Base-by-base conservation (phyloP, 1,284 basidiomycete genomes). In the Puccinia coronata region DNA sequence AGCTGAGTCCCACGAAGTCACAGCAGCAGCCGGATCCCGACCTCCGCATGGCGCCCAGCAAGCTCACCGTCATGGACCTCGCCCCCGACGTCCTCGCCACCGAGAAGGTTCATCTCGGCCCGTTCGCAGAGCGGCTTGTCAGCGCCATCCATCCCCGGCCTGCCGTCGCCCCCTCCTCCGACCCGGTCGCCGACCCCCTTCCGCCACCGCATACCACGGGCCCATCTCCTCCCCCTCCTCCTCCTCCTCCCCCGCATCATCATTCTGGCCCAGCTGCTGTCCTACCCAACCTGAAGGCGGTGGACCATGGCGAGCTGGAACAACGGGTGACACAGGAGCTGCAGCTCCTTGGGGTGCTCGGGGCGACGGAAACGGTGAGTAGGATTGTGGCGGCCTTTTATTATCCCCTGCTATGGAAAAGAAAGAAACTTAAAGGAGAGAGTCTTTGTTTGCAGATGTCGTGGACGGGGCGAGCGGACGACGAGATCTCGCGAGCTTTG, bases 401-500 rank as follows among this genome's bases (percentile, higher is more conserved):
- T n/a, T n/a, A n/a, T n/a, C n/a, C n/a, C n/a, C n/a, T n/a, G n/a
- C n/a, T n/a, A n/a, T n/a, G n/a, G n/a, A n/a, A n/a, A n/a, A n/a
- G n/a, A n/a, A n/a, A n/a, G n/a, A n/a, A n/a, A n/a, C n/a, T n/a
- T n/a, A n/a, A n/a, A n/a, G n/a, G n/a, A n/a, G n/a, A n/a, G n/a
- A 23, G 36, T n/a, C 36, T 63, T 9, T 47, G 25, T 11, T 20
- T n/a, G 4, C 83, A 95, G 92, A 92, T 92, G 79, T 91, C 95
- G 85, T 92, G 90, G 84, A 88, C 90, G 0, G 89, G 91, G 65
- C 90, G 92, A 74, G 92, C 94, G 61, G 96, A 98, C 84, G 96
- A 98, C 86, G 95, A 96, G 72, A 93, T 98, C 82, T 92, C 95
- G 1, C 91, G 92, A 1, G 92, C 94, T 0, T 90, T 98, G 1